Conservation (phyloP, 2,329 filamentous ascomycete genomes). For the Colletotrichum tropicale region DNA sequence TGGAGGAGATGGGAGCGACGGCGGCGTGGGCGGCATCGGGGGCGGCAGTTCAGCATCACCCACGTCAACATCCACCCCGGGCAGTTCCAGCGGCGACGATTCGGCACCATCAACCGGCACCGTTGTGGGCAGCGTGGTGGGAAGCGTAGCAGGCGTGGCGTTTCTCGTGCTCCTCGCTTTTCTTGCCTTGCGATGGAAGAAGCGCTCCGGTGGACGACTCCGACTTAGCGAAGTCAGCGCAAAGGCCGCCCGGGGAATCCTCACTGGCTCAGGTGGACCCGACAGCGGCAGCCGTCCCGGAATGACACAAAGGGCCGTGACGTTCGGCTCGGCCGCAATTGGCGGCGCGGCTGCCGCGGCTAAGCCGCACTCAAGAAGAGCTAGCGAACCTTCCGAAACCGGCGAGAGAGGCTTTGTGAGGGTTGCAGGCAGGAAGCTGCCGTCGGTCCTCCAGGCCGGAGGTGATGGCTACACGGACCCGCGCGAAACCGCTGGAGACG, state of each 20-base stretch:
- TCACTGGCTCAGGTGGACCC: slow-evolving; percentile 26
- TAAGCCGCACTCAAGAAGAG: slow-evolving; percentile 38
- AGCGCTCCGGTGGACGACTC: slow-evolving; percentile 47
- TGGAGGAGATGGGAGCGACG: background rate
- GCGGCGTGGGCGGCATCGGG: background rate
- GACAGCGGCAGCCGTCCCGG: slow-evolving; percentile 20
- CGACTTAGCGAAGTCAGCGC: slow-evolving; percentile 46
- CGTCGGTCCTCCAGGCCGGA: slow-evolving; percentile 65
- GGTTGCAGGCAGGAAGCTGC: slow-evolving; percentile 68
- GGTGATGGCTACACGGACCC: slow-evolving; percentile 67
- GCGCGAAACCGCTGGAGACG: slow-evolving; percentile 32
- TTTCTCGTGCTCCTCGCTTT: slow-evolving; percentile 60
- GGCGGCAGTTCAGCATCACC: background rate
- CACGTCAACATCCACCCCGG: slow-evolving; percentile 25
- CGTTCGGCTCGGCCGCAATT: slow-evolving; percentile 30
- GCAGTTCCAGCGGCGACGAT: background rate
- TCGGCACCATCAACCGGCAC: slow-evolving; percentile 21
- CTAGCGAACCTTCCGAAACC: slow-evolving; percentile 33
- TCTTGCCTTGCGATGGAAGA: slow-evolving; percentile 61
- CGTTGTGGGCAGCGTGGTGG: slow-evolving; percentile 62
- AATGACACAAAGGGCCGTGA: slow-evolving; percentile 53
- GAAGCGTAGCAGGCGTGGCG: slow-evolving; percentile 62
- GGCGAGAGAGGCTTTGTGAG: slow-evolving; percentile 67
- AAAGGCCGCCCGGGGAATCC: slow-evolving; percentile 32
- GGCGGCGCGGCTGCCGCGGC: slow-evolving; percentile 14